phyloP scores from a whole-genome alignment of 176 grass and related monocot genomes.

The Avena atlantica region DNA sequence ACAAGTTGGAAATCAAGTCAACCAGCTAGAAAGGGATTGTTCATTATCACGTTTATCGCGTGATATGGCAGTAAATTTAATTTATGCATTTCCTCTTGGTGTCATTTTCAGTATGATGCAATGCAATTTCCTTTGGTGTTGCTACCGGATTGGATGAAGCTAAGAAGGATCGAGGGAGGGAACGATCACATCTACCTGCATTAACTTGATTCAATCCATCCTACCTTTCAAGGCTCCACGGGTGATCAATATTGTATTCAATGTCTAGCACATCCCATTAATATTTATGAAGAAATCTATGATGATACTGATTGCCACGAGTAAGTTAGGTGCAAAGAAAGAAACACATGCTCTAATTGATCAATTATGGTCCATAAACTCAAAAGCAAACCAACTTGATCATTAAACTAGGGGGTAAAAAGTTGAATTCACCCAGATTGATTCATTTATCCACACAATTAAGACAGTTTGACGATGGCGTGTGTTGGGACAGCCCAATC shows the following conservation, averaged over 20 bases:
- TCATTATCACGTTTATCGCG: not conserved
- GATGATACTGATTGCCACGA: not conserved
- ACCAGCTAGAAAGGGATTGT: not conserved
- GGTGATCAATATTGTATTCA: conserved; percentile 7
- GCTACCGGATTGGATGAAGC: not conserved
- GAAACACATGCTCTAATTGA: no score
- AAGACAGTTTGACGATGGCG: no score
- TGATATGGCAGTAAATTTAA: not conserved
- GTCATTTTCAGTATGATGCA: conserved; percentile 24
- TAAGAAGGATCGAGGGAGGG: not conserved
- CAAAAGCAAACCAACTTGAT: no score
- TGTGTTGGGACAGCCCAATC: no score
- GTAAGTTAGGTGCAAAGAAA: no score
- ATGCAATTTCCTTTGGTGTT: not conserved
- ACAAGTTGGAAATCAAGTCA: no score
- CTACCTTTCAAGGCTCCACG: not conserved
- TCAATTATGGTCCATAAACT: no score
- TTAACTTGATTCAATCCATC: not conserved
- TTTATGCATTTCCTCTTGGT: not conserved
- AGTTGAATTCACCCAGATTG: no score
- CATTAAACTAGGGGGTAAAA: no score
- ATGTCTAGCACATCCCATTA: not conserved
- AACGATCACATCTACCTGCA: not conserved
- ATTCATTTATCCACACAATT: no score
- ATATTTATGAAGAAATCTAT: not conserved